These are phyloP conservation scores for Blumeria graminis DNA, from an alignment of 2,329 filamentous ascomycete genomes.

Conservation along the genomic window DNA sequence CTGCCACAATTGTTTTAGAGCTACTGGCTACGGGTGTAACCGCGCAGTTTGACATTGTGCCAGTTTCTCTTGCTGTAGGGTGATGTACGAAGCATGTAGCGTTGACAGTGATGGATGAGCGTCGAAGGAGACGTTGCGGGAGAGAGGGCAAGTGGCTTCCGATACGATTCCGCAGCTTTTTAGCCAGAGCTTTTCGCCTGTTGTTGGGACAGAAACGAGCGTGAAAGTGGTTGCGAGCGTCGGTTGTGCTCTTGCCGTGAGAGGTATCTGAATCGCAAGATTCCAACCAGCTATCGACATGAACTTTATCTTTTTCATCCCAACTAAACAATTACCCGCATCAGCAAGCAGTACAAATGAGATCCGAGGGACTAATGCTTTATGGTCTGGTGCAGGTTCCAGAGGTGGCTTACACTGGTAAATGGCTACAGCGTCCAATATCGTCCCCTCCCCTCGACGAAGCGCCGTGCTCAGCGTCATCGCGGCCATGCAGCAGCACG, in stretches of 20 bases:
- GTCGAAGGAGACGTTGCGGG: no score
- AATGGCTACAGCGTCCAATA: not conserved
- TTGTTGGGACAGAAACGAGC: not conserved
- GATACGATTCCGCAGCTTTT: not conserved
- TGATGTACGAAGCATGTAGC: no score
- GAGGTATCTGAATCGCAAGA: not conserved
- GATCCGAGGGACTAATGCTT: not conserved
- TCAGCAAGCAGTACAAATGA: no score
- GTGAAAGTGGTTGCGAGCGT: not conserved
- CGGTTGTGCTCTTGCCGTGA: not conserved
- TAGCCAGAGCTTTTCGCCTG: not conserved
- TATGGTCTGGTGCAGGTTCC: not conserved
- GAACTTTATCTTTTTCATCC: not conserved
- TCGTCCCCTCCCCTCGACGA: not conserved
- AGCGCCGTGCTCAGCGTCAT: not conserved
- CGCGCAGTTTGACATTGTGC: no score
- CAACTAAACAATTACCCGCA: not conserved
- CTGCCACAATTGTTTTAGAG: no score
- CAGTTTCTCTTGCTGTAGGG: no score
- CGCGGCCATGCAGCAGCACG: not conserved
- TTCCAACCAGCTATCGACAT: not conserved
- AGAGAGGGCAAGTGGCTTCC: not conserved
- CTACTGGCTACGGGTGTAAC: no score
- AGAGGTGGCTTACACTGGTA: not conserved
- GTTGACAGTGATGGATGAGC: no score